Conservation (phyloP, 164 flowering plant species). For the Nelumbo lutea region DNA sequence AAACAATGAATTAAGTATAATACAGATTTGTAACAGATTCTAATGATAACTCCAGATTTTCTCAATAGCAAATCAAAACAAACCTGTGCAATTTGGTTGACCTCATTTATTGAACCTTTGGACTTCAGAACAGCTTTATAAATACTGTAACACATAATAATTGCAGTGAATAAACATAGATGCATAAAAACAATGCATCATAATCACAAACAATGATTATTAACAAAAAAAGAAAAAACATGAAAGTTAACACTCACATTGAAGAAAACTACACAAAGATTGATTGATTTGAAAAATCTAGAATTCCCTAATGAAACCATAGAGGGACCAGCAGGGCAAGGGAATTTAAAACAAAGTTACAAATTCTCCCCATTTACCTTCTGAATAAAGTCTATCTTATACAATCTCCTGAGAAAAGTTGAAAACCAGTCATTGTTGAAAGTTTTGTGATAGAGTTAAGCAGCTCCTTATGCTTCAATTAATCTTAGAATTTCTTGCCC, state of each 20-base stretch:
- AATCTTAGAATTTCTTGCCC: too few species aligned
- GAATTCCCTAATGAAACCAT: too few species aligned
- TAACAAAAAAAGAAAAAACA: not conserved
- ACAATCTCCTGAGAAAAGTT: too few species aligned
- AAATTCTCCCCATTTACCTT: too few species aligned
- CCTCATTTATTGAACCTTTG: slow-evolving; percentile 70
- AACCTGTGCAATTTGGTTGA: slow-evolving; percentile 97
- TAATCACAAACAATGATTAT: not conserved
- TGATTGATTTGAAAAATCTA: too few species aligned
- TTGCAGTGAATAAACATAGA: not conserved
- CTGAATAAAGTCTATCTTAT: too few species aligned
- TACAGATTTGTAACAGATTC: not conserved
- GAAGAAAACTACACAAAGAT: too few species aligned
- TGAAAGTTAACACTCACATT: not conserved
- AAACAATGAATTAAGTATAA: not conserved
- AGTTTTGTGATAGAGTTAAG: too few species aligned
- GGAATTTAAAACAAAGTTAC: too few species aligned
- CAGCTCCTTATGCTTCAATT: too few species aligned
- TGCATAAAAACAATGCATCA: not conserved
- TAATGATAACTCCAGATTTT: not conserved
- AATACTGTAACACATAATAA: slow-evolving; percentile 49
- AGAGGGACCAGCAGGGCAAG: too few species aligned
- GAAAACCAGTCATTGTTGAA: too few species aligned
- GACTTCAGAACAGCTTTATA: slow-evolving; percentile 72
- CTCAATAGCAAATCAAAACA: slow-evolving; percentile 19